phyloP scores from a whole-genome alignment of 2,329 filamentous ascomycete species.

The Nectriaceae sp. region DNA sequence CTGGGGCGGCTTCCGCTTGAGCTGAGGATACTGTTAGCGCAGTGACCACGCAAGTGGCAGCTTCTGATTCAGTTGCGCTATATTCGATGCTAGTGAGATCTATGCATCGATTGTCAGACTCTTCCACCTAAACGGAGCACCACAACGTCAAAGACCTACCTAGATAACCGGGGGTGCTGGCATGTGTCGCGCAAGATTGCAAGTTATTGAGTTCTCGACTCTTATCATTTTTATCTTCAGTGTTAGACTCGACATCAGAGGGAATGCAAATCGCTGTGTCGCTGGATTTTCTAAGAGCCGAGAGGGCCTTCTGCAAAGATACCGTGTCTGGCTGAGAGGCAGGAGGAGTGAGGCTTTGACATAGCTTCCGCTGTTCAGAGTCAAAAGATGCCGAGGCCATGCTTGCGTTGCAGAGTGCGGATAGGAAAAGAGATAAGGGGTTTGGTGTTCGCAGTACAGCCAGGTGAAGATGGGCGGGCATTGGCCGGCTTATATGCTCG shows the following conservation, averaged over 20 bases:
- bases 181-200: constrained; percentile 5
- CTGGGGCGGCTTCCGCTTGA: constrained; percentile 2
- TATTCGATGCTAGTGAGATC: constrained; percentile 10
- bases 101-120: constrained; percentile 6
- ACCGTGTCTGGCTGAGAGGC: too few relatives aligned
- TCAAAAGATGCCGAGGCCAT: constrained; percentile 3
- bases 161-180: constrained; percentile 3
- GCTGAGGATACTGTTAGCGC: constrained; percentile 9
- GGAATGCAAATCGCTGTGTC: constrained; percentile 5
- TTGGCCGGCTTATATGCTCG: constrained; percentile 9
- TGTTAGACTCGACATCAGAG: constrained; percentile 1
- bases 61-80: constrained; percentile 7
- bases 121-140: constrained; percentile 1
- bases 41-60: constrained; percentile 2
- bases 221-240: constrained; percentile 5
- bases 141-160: constrained; percentile 1
- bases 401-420: not conserved
- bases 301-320: not conserved
- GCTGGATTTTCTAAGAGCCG: not conserved
- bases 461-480: constrained; percentile 1
- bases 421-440: constrained; percentile 1
- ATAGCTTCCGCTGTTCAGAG: not conserved
- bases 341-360: not conserved
- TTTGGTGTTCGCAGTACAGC: constrained; percentile 1
- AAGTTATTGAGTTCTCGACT: not conserved